phyloP scores from a whole-genome alignment of 2,329 filamentous ascomycete species.

The Pestalotiopsis sp. region DNA sequence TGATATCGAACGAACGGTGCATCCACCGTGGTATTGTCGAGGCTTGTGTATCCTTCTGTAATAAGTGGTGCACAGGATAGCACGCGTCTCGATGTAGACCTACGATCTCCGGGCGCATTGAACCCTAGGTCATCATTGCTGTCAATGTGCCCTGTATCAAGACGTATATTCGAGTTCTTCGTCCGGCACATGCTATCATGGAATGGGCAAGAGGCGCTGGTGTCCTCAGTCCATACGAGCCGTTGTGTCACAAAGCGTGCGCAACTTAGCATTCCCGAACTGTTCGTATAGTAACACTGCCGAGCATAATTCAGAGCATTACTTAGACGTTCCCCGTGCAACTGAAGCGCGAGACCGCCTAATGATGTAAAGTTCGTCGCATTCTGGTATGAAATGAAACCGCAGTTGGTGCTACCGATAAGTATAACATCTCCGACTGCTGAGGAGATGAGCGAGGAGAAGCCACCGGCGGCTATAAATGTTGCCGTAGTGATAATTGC shows the following conservation, averaged over 20 bases:
- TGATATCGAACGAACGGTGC: constrained; percentile 1
- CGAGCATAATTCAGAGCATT: constrained; percentile 37
- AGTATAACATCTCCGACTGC: not conserved
- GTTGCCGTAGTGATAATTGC: too few relatives aligned
- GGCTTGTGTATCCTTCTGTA: constrained; percentile 3
- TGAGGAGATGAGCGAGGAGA: constrained; percentile 4
- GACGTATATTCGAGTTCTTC: not conserved
- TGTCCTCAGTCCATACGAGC: constrained; percentile 23
- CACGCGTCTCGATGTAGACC: not conserved
- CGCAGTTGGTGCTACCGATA: not conserved
- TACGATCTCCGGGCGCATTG: constrained; percentile 4
- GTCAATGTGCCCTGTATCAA: constrained; percentile 8
- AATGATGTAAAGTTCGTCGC: not conserved
- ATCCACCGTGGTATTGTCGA: too few relatives aligned
- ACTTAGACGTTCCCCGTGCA: constrained; percentile 7
- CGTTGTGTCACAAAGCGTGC: constrained; percentile 20
- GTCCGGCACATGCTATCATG: not conserved
- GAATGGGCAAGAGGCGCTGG: constrained; percentile 10
- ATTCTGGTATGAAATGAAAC: too few relatives aligned
- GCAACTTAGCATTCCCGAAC: constrained; percentile 22
- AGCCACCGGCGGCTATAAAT: not conserved
- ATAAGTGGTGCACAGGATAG: constrained; percentile 7
- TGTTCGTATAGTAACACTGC: constrained; percentile 32
- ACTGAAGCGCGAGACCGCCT: not conserved
- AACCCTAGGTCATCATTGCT: constrained; percentile 11